Percentiles rank a stretch among this genome's conserved stretches.
Evolutionary conservation across 2,329 filamentous ascomycete genomes (phyloP).

Genomic region (Byssothecium circinans): DNA sequence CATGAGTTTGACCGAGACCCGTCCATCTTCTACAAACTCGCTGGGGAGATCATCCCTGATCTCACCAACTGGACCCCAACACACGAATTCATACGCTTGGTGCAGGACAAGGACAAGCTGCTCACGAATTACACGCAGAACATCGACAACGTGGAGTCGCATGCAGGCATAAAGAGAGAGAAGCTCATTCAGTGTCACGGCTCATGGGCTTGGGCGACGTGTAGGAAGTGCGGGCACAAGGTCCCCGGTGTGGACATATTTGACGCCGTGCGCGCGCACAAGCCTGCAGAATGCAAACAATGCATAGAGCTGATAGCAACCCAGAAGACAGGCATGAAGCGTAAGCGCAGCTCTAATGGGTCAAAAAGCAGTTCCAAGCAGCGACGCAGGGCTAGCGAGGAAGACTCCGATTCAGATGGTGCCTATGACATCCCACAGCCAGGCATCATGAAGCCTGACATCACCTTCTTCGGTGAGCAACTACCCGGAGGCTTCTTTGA

Average conservation of each 20-base stretch:
- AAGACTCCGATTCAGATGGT: constrained; percentile 59
- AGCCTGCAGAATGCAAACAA: constrained; percentile 74
- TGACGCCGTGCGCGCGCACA: constrained; percentile 72
- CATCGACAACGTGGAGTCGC: constrained; percentile 92
- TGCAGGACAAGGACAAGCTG: constrained; percentile 85
- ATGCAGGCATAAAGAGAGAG: constrained; percentile 76
- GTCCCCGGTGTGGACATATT: constrained; percentile 78
- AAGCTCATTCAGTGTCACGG: constrained; percentile 96
- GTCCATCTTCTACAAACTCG: constrained; percentile 84
- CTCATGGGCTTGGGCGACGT: constrained; percentile 89
- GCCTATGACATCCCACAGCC: constrained; percentile 67
- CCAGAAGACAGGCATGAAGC: constrained; percentile 53
- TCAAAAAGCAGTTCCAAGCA: constrained; percentile 49
- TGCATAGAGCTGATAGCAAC: constrained; percentile 63
- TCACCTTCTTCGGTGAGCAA: constrained; percentile 94
- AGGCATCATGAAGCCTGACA: constrained; percentile 93
- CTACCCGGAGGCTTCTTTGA: constrained; percentile 82
- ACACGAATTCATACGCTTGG: constrained; percentile 86
- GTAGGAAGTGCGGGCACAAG: constrained; percentile 76
- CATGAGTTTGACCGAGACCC: constrained; percentile 83
- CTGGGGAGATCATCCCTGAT: constrained; percentile 84
- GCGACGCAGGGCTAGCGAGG: constrained; percentile 55
- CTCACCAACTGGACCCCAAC: constrained; percentile 84
- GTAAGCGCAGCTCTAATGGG: constrained; percentile 55
- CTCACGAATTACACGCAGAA: constrained; percentile 98